These are phyloP conservation scores for Aphanocladium album DNA, from an alignment of 2,329 filamentous ascomycete genomes.

Conservation along the genomic window DNA sequence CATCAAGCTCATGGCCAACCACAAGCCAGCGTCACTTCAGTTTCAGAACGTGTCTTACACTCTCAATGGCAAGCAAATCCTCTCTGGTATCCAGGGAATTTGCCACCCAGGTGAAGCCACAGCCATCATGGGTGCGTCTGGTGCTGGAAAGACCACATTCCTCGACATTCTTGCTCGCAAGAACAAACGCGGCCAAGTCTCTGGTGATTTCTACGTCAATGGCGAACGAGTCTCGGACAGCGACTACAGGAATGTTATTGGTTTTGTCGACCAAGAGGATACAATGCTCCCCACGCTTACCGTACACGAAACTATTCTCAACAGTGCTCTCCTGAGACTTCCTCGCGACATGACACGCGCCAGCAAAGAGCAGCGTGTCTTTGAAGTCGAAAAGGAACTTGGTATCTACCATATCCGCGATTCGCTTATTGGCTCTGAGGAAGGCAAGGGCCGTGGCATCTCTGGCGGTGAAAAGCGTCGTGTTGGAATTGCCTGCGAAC, in stretches of 20 bases:
- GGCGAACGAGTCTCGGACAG: conserved; percentile 80
- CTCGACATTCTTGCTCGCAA: conserved; percentile 93
- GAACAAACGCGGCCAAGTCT: conserved; percentile 80
- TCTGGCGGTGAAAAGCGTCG: conserved; percentile 95
- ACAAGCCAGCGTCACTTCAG: conserved; percentile 82
- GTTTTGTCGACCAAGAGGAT: conserved; percentile 97
- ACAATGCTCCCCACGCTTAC: conserved; percentile 94
- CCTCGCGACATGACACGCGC: conserved; percentile 82
- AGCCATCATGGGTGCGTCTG: conserved; percentile 97
- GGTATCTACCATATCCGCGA: conserved; percentile 93
- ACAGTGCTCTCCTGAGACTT: conserved; percentile 85
- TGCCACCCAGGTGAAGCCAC: conserved; percentile 94
- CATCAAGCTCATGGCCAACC: conserved; percentile 80
- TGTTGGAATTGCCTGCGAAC: conserved; percentile 93
- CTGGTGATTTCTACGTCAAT: conserved; percentile 86
- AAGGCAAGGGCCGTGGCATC: conserved; percentile 88
- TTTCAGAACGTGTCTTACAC: conserved; percentile 85
- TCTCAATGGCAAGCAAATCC: conserved; percentile 82
- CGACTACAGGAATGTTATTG: conserved; percentile 87
- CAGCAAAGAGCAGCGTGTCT: conserved; percentile 86
- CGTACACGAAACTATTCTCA: conserved; percentile 95
- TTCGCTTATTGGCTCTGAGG: conserved; percentile 92
- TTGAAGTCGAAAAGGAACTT: conserved; percentile 91
- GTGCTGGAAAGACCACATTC: conserved; percentile 95
- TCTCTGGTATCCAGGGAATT: conserved; percentile 73